These are phyloP conservation scores for Fusarium sp. DNA, from an alignment of 2,329 filamentous ascomycete species.

Conservation along the genomic window DNA sequence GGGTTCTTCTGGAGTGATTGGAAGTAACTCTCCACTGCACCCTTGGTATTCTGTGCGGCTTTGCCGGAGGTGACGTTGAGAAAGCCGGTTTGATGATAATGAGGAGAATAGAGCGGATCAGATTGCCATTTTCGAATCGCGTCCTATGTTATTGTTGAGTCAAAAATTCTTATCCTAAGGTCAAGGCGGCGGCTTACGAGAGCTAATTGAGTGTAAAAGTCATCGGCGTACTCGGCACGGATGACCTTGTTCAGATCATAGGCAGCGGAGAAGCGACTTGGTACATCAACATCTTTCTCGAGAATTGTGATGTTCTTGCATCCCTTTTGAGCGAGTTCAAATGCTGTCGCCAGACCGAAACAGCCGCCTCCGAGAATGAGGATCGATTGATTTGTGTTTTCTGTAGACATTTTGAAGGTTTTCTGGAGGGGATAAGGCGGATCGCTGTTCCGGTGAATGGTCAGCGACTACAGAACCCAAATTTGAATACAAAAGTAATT, in stretches of 20 bases:
- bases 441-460: not conserved
- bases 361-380: slow-evolving; percentile 25
- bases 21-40: slow-evolving; percentile 17
- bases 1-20: slow-evolving; percentile 16
- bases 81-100: slow-evolving; percentile 28
- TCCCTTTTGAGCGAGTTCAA: slow-evolving; percentile 14
- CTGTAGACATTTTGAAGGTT: not conserved
- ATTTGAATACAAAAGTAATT: accelerated
- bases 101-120: slow-evolving; percentile 10
- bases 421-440: not conserved
- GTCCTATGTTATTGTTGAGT: not conserved
- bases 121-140: slow-evolving; percentile 24
- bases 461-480: accelerated
- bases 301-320: slow-evolving; percentile 26
- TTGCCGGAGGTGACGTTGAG: slow-evolving; percentile 24
- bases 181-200: not conserved
- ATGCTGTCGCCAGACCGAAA: slow-evolving; percentile 13
- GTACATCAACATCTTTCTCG: slow-evolving; percentile 14
- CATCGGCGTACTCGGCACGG: slow-evolving; percentile 19
- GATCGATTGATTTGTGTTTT: slow-evolving; percentile 10
- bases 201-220: slow-evolving; percentile 16
- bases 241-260: slow-evolving; percentile 30
- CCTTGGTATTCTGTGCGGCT: slow-evolving; percentile 13
- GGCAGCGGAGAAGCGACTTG: slow-evolving; percentile 20
- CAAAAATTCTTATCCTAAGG: accelerated